phyloP scores from a whole-genome alignment of 2,329 filamentous ascomycete species.

The Cryphonectria japonica region DNA sequence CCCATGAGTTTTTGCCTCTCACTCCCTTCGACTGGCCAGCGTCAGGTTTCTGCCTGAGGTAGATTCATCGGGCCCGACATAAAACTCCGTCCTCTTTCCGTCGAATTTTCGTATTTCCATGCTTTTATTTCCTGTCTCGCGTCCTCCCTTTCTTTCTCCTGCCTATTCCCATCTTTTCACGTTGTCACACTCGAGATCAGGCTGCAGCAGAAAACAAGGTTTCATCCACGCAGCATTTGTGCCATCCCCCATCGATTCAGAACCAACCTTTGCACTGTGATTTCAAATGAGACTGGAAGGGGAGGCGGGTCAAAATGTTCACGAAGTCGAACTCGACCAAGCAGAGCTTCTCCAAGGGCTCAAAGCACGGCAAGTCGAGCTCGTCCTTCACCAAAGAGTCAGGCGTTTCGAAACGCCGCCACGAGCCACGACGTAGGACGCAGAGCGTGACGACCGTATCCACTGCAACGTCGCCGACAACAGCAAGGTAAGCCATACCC shows the following conservation, averaged over 20 bases:
- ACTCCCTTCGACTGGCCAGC: slow-evolving; percentile 5
- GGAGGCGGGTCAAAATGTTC: slow-evolving; percentile 48
- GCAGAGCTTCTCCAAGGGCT: slow-evolving; percentile 58
- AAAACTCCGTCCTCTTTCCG: neutral
- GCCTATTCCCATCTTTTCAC: neutral
- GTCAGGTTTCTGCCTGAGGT: slow-evolving; percentile 28
- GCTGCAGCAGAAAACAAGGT: neutral
- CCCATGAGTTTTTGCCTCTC: neutral
- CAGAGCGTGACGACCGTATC: slow-evolving; percentile 49
- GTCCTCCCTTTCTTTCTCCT: neutral
- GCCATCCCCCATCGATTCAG: neutral
- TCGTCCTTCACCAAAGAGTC: slow-evolving; percentile 57
- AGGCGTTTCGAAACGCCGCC: slow-evolving; percentile 58
- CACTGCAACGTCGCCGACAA: slow-evolving; percentile 42
- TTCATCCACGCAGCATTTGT: neutral
- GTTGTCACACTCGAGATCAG: neutral
- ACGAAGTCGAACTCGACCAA: slow-evolving; percentile 45
- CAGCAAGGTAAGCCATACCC: slow-evolving; percentile 46
- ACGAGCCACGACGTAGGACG: slow-evolving; percentile 54
- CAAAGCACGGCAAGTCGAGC: slow-evolving; percentile 54
- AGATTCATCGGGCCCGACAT: slow-evolving; percentile 14
- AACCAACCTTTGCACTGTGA: neutral
- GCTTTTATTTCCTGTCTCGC: neutral
- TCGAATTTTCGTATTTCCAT: neutral
- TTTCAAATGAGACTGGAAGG: slow-evolving; percentile 17